Evolutionary conservation across 768 basidiomycete genomes (phyloP), one percentile per base, ranked within the genome.

Genomic region (Cyclocybe cylindracea): DNA sequence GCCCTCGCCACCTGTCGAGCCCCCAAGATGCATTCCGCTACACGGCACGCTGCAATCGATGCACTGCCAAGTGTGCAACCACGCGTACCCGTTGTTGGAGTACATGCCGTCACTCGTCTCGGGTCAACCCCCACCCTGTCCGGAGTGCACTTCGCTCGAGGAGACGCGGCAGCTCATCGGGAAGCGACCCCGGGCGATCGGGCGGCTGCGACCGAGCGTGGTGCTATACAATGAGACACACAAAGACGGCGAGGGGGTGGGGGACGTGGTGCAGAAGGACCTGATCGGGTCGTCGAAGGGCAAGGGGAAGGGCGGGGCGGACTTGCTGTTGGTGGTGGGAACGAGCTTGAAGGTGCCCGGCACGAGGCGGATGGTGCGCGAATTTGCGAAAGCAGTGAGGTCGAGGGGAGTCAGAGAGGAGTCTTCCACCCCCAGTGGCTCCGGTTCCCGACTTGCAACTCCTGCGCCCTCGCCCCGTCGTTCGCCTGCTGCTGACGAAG

Each of bases 191-290:
- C 74, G 93, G 41, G 87, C 89, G 2, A 78, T 94, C 24, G 94
- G 94, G 0, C 80, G 79, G 56, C 74, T 97, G 40, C 81, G 93
- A 34, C 90, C 94, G 0, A 89, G 88, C 48, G 92, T 97, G 2
- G 91, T 97, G 0, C 70, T 97, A 18, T 97, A 97, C 65, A 94
- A 94, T 57, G 94, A 96, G 66, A 75, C 77, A 42, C 94, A 96
- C 70, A 86, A 83, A 66, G 85, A 93, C 55, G 94, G 91, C 3
- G 91, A 94, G 60, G 83, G 84, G 16, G 91, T 96, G 2, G 94
- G 94, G 1, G 84, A 89, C 48, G 79, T 87, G 16, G 91, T 94
- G n/a, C 73, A 84, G 60, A 82, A 80, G 57, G 94, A 97, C 65
- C 70, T 96, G 48, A 76, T 91, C 48, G 89, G 90, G 7, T 75